phyloP scores from a whole-genome alignment of 2,329 filamentous ascomycete genomes.

The Fusarium tanahbumbuense region DNA sequence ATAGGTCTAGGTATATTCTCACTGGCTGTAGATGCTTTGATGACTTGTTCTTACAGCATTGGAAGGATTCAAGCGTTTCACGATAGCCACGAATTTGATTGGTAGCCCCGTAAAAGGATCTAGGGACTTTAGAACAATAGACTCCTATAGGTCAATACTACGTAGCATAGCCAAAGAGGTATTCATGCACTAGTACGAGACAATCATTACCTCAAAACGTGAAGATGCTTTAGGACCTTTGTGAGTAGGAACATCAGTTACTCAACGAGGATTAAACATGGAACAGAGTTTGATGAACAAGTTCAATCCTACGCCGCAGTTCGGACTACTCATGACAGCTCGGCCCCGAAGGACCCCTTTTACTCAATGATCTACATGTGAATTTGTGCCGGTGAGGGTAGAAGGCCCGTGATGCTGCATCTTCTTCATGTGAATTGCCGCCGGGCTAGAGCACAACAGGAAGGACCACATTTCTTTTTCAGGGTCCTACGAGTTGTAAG shows the following conservation, averaged over 20 bases:
- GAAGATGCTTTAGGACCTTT: too few relatives aligned
- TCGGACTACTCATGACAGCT: not conserved
- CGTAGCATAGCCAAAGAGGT: not conserved
- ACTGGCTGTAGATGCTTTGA: not conserved
- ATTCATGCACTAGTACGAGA: not conserved
- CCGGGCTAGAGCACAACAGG: not conserved
- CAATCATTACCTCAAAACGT: not conserved
- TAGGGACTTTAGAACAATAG: not conserved
- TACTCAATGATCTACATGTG: not conserved
- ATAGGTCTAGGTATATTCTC: not conserved
- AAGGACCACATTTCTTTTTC: not conserved
- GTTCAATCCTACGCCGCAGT: not conserved
- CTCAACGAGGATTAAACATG: not conserved
- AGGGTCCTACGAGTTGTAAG: not conserved
- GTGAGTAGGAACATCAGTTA: not conserved
- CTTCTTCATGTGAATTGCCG: not conserved
- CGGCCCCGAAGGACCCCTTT: not conserved
- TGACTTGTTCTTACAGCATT: not conserved
- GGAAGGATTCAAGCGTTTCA: not conserved
- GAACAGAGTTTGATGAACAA: not conserved
- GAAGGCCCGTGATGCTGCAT: not conserved
- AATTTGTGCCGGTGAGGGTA: too few relatives aligned
- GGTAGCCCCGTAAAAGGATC: not conserved
- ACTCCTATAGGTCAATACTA: not conserved
- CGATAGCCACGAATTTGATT: rapidly evolving